These are phyloP conservation scores for Hypomontagnella monticulosa DNA, from an alignment of 495 filamentous ascomycete genomes.

Conservation along the genomic window DNA sequence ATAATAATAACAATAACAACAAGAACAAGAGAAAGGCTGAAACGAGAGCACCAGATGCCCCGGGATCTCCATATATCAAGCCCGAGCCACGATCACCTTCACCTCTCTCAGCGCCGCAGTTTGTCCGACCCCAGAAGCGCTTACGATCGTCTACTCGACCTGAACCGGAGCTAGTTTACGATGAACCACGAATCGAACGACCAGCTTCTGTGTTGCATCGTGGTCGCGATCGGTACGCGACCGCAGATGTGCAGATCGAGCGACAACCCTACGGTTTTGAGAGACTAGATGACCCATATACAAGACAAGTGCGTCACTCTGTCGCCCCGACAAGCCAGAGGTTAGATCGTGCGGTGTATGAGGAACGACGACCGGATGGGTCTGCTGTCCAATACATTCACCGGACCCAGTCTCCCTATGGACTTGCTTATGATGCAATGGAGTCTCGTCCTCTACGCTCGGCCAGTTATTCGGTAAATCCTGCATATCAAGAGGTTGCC, in stretches of 20 bases:
- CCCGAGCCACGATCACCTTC: conserved; percentile 87
- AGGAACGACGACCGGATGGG: conserved; percentile 45
- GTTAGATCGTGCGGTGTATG: conserved; percentile 37
- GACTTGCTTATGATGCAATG: conserved; percentile 54
- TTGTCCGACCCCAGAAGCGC: conserved; percentile 60
- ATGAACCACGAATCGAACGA: conserved; percentile 52
- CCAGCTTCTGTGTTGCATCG: conserved; percentile 34
- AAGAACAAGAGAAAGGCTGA: conserved; percentile 62
- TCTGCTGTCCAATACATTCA: conserved; percentile 55
- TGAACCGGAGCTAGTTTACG: conserved; percentile 51
- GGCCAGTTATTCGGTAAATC: conserved; percentile 70
- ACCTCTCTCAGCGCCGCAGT: conserved; percentile 66
- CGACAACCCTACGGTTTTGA: conserved; percentile 38
- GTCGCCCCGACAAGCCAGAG: conserved; percentile 39
- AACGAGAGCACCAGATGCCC: conserved; percentile 48
- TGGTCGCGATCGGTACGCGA: conserved; percentile 34
- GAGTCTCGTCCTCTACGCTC: conserved; percentile 63
- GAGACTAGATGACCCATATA: conserved; percentile 37
- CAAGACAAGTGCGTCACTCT: conserved; percentile 40
- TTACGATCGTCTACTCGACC: conserved; percentile 62
- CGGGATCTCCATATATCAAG: conserved; percentile 75
- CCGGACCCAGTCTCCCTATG: conserved; percentile 60
- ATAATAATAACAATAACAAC: conserved; percentile 58
- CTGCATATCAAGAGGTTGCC: conserved; percentile 65
- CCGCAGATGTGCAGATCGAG: conserved; percentile 28